Evolutionary conservation across 805 yeast species (phyloP).

Genomic region (Wickerhamiella australiensis): DNA sequence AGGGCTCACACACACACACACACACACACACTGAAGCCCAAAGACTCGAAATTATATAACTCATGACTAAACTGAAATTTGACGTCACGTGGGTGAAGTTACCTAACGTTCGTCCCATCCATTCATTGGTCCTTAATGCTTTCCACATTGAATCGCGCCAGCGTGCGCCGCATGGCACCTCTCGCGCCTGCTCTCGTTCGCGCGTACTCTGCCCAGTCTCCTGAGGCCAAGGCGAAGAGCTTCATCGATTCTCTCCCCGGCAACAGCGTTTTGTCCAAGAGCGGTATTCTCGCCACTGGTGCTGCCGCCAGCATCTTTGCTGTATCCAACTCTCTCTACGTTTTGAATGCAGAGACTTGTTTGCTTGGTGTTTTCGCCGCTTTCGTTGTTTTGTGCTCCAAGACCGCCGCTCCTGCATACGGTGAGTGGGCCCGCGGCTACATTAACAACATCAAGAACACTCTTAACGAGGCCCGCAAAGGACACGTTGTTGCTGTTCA

Average conservation of each 20-base stretch:
- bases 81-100: background rate
- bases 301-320: conserved; percentile 93
- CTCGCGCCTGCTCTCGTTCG: conserved; percentile 15
- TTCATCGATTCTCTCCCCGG: conserved; percentile 92
- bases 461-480: conserved; percentile 76
- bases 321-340: conserved; percentile 82
- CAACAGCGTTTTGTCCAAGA: conserved; percentile 72
- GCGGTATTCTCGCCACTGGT: conserved; percentile 88
- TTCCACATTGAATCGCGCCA: conserved; percentile 10
- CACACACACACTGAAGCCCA: no score
- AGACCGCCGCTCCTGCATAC: conserved; percentile 87
- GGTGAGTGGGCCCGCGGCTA: conserved; percentile 87
- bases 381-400: conserved; percentile 63
- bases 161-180: conserved; percentile 10
- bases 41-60: background rate
- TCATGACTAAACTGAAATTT: background rate
- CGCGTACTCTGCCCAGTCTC: conserved; percentile 33
- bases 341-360: conserved; percentile 88
- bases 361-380: conserved; percentile 69
- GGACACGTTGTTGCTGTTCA: conserved; percentile 89
- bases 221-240: conserved; percentile 81
- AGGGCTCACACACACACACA: no score
- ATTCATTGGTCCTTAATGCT: conserved; percentile 11
- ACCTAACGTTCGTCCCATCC: conserved; percentile 8
- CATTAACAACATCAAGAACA: conserved; percentile 64